Evolutionary conservation across 2,329 filamentous ascomycete species (phyloP), one percentile per base, ranked within the genome.

Genomic region (Aspergillus spinulosporus): DNA sequence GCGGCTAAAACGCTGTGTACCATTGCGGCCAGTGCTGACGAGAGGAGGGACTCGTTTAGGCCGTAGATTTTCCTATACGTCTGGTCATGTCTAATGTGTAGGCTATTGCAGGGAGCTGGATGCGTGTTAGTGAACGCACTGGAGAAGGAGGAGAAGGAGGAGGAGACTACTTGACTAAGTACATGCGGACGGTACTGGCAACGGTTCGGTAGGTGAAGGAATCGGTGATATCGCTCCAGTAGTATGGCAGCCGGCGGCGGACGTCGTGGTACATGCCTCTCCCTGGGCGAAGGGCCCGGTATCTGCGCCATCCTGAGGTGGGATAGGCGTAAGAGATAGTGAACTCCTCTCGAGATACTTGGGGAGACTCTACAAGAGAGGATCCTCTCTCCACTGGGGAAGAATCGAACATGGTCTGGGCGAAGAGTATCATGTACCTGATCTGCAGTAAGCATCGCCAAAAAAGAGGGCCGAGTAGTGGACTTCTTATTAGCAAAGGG

Each of bases 81-180:
- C 82, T 76, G 53, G 79, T 77, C 80, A 85, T 85, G 64, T 85
- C 82, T 14, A 85, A 71, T 2, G 80, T 79, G 60, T 83, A 85
- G 2, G 83, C 83, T 3, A 85, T 72, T 0, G 83, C 83, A 3
- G 83, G 83, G 3, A 85, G 74, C 80, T 76, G 42, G 21, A 21
- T 21, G 21, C 21, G 21, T 21, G 21, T 21, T 21, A 21, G 21
- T 21, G 21, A 21, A 21, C 4, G 12, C 5, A 45, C 26, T 21
- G 26, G 40, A 8, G 11, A 14, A 44, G 7, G 5, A 21, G 26
- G 3, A 44, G 4, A n/a, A 15, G 40, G 15, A 7, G 26, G 12
- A 7, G 9, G 26, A 26, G 6, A 32, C 48, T 58, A 37, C 66
- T 67, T 72, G 63, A 84, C 80, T 68, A 84, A 84, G 68, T 84